phyloP scores from a whole-genome alignment of 805 yeast genomes.

The Torulaspora delbrueckii region DNA sequence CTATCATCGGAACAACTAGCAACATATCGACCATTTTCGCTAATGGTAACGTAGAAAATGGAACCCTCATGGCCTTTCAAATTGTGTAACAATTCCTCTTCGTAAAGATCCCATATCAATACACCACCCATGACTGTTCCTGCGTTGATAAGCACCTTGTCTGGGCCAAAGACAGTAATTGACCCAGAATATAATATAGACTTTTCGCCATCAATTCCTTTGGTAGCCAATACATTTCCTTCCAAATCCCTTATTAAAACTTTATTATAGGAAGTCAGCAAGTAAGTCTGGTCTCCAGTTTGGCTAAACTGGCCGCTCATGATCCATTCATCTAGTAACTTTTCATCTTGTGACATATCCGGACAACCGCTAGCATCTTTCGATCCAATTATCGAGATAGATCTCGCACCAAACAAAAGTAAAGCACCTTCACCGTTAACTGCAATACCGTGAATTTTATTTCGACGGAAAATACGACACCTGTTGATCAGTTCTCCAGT shows the following conservation, averaged over 20 bases:
- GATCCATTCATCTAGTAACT: slow-evolving; percentile 75
- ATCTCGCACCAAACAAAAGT: slow-evolving; percentile 66
- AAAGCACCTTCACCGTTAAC: slow-evolving; percentile 35
- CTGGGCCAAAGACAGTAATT: slow-evolving; percentile 43
- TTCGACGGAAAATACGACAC: slow-evolving; percentile 53
- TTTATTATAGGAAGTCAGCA: slow-evolving; percentile 78
- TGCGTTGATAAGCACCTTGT: slow-evolving; percentile 58
- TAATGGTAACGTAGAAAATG: slow-evolving; percentile 72
- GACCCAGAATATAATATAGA: slow-evolving; percentile 87
- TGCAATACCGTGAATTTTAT: slow-evolving; percentile 78
- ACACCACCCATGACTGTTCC: slow-evolving; percentile 94
- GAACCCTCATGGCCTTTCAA: slow-evolving; percentile 85
- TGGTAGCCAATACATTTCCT: slow-evolving; percentile 26
- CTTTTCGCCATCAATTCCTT: slow-evolving; percentile 54
- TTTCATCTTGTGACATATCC: slow-evolving; percentile 37
- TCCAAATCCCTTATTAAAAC: slow-evolving; percentile 33
- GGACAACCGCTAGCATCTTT: slow-evolving; percentile 26
- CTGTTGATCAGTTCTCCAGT: slow-evolving; percentile 37
- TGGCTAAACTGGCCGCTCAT: slow-evolving; percentile 50
- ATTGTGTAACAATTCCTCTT: slow-evolving; percentile 44
- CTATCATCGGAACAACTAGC: slow-evolving; percentile 93
- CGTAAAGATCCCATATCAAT: slow-evolving; percentile 62
- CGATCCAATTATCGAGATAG: slow-evolving; percentile 45
- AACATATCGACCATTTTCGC: slow-evolving; percentile 48
- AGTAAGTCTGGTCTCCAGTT: slow-evolving; percentile 38